phyloP scores from a whole-genome alignment of 2,329 filamentous ascomycete species.

The Penicillium sp. region DNA sequence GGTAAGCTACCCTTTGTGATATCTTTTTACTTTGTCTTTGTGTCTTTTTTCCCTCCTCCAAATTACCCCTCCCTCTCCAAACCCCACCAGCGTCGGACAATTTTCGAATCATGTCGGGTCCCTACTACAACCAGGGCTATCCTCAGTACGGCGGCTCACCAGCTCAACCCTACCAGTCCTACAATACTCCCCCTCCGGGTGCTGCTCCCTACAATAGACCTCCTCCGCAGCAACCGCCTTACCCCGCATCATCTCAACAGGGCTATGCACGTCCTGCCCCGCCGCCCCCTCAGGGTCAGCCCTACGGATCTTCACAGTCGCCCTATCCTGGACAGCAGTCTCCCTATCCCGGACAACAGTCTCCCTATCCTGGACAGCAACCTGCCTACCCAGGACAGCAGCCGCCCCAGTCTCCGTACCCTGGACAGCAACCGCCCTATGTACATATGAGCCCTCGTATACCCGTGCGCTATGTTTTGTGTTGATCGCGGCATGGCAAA shows the following conservation, averaged over 20 bases:
- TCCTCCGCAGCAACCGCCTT: conserved; percentile 27
- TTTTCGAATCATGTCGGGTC: conserved; percentile 32
- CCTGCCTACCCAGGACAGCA: conserved; percentile 22
- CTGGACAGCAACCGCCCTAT: conserved; percentile 26
- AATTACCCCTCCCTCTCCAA: background rate
- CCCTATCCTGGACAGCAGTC: conserved; percentile 22
- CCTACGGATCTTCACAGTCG: conserved; percentile 28
- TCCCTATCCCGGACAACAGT: conserved; percentile 4
- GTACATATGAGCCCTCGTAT: conserved; percentile 19
- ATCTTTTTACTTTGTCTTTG: conserved; percentile 1
- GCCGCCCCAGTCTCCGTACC: conserved; percentile 5
- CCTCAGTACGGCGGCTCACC: conserved; percentile 30
- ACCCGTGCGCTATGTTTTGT: background rate
- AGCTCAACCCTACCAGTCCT: conserved; percentile 34
- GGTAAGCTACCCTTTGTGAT: conserved; percentile 30
- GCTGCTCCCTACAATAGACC: conserved; percentile 34
- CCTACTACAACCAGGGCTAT: conserved; percentile 35
- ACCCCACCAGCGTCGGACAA: background rate
- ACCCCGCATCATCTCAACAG: conserved; percentile 26
- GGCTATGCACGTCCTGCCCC: conserved; percentile 42
- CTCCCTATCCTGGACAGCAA: conserved; percentile 23
- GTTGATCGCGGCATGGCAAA: conserved; percentile 3
- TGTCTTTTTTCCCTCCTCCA: background rate
- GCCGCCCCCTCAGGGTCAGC: conserved; percentile 36
- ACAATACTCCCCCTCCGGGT: conserved; percentile 29